A percentile compares a stretch with the other conserved stretches of the same genome.
phyloP scores from a whole-genome alignment of 768 basidiomycete species.

The Arthromyces matolae region DNA sequence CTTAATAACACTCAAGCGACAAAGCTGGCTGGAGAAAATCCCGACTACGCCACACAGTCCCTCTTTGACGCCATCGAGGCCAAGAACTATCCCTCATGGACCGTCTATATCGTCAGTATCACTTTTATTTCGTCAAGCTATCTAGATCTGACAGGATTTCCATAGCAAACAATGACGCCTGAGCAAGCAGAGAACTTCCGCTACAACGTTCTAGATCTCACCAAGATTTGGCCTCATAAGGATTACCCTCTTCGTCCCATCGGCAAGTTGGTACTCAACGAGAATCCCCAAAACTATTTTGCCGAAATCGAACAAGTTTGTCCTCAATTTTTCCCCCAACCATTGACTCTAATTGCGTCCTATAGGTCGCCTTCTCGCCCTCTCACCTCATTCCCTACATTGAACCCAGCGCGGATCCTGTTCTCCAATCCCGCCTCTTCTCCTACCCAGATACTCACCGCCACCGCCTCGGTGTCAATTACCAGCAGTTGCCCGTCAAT shows the following conservation, averaged over 20 bases:
- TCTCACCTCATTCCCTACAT: conserved; percentile 86
- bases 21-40: conserved; percentile 66
- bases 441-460: conserved; percentile 90
- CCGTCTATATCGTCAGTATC: conserved; percentile 70
- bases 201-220: conserved; percentile 88
- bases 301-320: conserved; percentile 90
- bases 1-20: conserved; percentile 64
- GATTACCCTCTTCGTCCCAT: conserved; percentile 86
- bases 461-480: conserved; percentile 77
- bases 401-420: conserved; percentile 88
- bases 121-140: neutral
- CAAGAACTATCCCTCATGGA: conserved; percentile 82
- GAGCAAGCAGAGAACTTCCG: conserved; percentile 88
- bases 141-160: neutral
- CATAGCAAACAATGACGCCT: conserved; percentile 87
- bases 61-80: conserved; percentile 82
- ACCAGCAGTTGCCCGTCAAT: conserved; percentile 88
- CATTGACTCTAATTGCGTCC: neutral
- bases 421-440: conserved; percentile 92
- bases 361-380: conserved; percentile 79
- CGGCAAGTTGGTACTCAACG: conserved; percentile 79
- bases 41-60: conserved; percentile 79
- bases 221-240: conserved; percentile 87
- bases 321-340: conserved; percentile 14
- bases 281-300: conserved; percentile 85